A percentile compares a stretch with the other conserved stretches of the same genome.
Conservation (phyloP, 2,329 filamentous ascomycete species). For the Colletotrichum tabaci region DNA sequence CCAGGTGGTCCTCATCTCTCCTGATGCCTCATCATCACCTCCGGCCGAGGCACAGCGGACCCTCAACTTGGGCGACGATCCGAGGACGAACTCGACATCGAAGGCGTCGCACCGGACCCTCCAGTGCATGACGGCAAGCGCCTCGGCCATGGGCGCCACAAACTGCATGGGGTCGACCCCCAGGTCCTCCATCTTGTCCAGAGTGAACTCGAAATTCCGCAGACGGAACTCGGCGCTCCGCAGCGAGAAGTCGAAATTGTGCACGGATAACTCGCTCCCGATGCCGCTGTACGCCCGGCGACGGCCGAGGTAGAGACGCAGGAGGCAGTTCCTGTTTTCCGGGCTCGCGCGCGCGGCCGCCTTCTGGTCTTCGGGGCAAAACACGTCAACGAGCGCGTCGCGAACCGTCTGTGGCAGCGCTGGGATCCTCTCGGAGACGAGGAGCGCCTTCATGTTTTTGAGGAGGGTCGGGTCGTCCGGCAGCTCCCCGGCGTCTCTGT, state of each 20-base stretch:
- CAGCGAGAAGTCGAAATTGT: conserved; percentile 52
- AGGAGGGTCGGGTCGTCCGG: not conserved
- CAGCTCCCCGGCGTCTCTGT: not conserved
- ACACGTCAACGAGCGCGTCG: not conserved
- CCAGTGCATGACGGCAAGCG: conserved; percentile 53
- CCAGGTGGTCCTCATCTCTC: not conserved
- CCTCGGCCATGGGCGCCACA: conserved; percentile 45
- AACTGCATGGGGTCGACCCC: conserved; percentile 44
- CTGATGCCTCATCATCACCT: not conserved
- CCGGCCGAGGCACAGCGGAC: not conserved
- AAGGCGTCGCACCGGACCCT: conserved; percentile 47
- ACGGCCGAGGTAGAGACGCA: conserved; percentile 43
- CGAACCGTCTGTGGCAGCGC: not conserved
- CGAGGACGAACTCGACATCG: conserved; percentile 26
- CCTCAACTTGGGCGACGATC: conserved; percentile 38
- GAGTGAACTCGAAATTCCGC: conserved; percentile 51
- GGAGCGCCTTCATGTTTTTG: not conserved
- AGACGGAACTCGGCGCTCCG: conserved; percentile 45
- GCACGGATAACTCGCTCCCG: conserved; percentile 45
- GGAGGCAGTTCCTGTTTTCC: conserved; percentile 23
- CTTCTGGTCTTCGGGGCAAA: conserved; percentile 3
- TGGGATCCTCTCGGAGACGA: not conserved
- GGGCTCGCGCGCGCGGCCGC: not conserved
- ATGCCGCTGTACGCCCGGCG: conserved; percentile 4
- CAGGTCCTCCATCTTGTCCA: conserved; percentile 49